A percentile compares a stretch with the other conserved stretches of the same genome.
These are phyloP conservation scores for Ascocoryne sarcoides DNA, from an alignment of 2,329 filamentous ascomycete genomes.

Conservation along the genomic window DNA sequence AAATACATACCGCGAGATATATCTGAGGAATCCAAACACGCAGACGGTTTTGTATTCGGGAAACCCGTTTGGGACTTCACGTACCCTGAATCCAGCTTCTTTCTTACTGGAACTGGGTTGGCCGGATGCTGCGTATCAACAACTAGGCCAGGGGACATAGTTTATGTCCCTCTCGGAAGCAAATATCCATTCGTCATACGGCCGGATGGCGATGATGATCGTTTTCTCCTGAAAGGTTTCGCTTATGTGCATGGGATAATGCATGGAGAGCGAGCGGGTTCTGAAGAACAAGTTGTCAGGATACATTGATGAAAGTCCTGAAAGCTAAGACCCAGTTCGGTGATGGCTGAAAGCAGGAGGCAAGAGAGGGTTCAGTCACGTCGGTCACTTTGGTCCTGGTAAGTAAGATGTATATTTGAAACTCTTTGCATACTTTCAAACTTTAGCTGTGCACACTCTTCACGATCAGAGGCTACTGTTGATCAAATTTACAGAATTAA, in stretches of 20 bases:
- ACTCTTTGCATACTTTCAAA: too few relatives aligned
- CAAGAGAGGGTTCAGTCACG: too few relatives aligned
- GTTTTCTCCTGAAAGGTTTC: constrained; percentile 14
- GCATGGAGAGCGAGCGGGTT: constrained; percentile 12
- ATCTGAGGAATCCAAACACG: constrained; percentile 15
- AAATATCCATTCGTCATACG: constrained; percentile 16
- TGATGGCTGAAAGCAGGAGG: too few relatives aligned
- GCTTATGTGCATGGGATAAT: constrained; percentile 18
- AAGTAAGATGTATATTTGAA: too few relatives aligned
- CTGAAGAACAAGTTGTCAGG: constrained; percentile 4
- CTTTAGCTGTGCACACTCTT: too few relatives aligned
- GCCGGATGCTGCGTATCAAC: constrained; percentile 17
- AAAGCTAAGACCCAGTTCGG: not conserved
- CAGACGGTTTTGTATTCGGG: constrained; percentile 16
- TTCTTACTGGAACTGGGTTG: constrained; percentile 17
- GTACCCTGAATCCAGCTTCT: constrained; percentile 23
- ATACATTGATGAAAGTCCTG: constrained; percentile 4
- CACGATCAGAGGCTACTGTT: too few relatives aligned
- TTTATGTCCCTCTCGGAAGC: constrained; percentile 14
- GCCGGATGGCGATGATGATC: constrained; percentile 11
- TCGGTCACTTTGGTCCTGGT: too few relatives aligned
- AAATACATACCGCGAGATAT: constrained; percentile 18
- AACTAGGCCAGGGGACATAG: constrained; percentile 11
- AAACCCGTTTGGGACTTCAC: constrained; percentile 20
- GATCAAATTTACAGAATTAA: too few relatives aligned